Conservation (phyloP, 2,329 filamentous ascomycete species). For the Pseudocercospora musae region DNA sequence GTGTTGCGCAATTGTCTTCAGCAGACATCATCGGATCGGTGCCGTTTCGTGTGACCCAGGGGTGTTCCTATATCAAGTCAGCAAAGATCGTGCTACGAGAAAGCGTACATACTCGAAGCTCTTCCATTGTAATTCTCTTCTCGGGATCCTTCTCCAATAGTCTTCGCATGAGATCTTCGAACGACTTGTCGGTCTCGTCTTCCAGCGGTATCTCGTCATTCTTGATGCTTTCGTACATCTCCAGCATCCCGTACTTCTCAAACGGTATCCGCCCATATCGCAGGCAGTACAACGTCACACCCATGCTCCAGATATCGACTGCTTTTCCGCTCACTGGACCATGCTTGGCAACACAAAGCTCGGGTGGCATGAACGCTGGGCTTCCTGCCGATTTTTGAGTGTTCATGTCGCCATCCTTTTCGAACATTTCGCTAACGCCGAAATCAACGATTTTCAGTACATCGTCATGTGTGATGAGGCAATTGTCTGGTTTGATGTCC, state of each 20-base stretch:
- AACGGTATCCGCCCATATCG: constrained; percentile 88
- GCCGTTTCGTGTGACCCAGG: constrained; percentile 85
- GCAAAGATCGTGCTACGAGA: neutral
- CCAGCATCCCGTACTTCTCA: constrained; percentile 71
- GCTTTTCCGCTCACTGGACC: constrained; percentile 84
- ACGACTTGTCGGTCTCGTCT: constrained; percentile 61
- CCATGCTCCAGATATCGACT: constrained; percentile 98
- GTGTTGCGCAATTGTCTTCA: constrained; percentile 80
- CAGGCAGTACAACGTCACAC: constrained; percentile 88
- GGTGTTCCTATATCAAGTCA: constrained; percentile 63
- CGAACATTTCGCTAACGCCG: constrained; percentile 98
- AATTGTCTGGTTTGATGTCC: constrained; percentile 97
- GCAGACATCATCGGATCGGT: constrained; percentile 72
- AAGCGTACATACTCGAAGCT: constrained; percentile 65
- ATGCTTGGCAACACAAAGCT: constrained; percentile 83
- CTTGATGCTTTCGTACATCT: constrained; percentile 86
- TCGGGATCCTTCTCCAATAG: constrained; percentile 82
- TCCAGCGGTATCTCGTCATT: constrained; percentile 63
- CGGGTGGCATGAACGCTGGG: constrained; percentile 89
- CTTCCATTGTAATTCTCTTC: constrained; percentile 77
- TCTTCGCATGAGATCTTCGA: constrained; percentile 69
- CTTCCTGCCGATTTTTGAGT: constrained; percentile 92
- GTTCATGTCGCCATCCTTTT: constrained; percentile 81
- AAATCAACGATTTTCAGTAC: constrained; percentile 98
- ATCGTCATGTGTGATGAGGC: constrained; percentile 82